Evolutionary conservation across 305 asterid genomes (phyloP).

Genomic region (Andrographis paniculata): DNA sequence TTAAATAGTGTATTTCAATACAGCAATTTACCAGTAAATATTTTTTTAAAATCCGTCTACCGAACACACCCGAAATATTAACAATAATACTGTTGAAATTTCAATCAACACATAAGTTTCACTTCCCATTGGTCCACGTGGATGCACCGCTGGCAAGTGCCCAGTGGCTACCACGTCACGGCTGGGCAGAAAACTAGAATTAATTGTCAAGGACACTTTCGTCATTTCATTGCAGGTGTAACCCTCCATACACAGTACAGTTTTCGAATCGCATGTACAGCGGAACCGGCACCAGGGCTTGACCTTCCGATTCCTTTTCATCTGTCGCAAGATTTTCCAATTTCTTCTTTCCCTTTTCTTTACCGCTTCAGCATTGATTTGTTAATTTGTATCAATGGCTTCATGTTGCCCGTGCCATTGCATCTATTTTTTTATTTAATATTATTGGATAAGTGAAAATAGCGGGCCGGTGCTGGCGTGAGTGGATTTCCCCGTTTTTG

Average conservation of each 20-base stretch:
- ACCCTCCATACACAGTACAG: neutral
- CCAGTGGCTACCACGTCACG: too few species aligned
- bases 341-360: neutral
- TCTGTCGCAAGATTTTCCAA: neutral
- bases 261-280: neutral
- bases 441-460: neutral
- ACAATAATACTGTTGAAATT: too few species aligned
- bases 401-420: neutral
- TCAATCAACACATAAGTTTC: too few species aligned
- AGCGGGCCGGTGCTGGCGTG: slow-evolving; percentile 9
- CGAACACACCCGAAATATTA: too few species aligned
- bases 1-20: too few species aligned
- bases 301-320: neutral
- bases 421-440: neutral
- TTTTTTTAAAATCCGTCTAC: too few species aligned
- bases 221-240: too few species aligned
- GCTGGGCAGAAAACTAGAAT: too few species aligned
- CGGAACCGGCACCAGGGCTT: neutral
- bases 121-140: too few species aligned
- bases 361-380: neutral
- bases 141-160: too few species aligned
- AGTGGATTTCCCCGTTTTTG: slow-evolving; percentile 22
- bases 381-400: neutral
- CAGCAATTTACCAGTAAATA: too few species aligned
- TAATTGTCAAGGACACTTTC: too few species aligned